phyloP scores from a whole-genome alignment of 495 filamentous ascomycete species.

The Penicillium herquei region DNA sequence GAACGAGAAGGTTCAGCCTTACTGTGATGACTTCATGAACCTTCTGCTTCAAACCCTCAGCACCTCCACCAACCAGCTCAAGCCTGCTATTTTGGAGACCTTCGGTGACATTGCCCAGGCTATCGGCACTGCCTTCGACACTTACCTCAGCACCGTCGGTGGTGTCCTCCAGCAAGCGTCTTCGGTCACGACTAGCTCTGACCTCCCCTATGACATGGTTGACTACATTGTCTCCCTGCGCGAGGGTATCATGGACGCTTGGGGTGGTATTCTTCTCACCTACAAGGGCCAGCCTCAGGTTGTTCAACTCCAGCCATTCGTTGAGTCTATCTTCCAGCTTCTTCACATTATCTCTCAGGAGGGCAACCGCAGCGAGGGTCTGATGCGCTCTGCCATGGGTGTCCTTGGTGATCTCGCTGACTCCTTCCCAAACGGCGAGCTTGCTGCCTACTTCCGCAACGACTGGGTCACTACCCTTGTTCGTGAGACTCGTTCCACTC shows the following conservation, averaged over 20 bases:
- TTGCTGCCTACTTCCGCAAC: constrained; percentile 75
- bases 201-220: constrained; percentile 82
- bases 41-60: constrained; percentile 84
- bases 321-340: constrained; percentile 86
- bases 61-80: constrained; percentile 86
- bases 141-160: constrained; percentile 86
- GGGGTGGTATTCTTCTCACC: constrained; percentile 91
- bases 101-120: constrained; percentile 98
- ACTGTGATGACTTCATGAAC: constrained; percentile 97
- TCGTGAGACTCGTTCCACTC: constrained; percentile 80
- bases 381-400: constrained; percentile 92
- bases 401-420: constrained; percentile 89
- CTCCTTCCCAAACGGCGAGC: constrained; percentile 87
- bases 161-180: constrained; percentile 93
- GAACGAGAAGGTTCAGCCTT: constrained; percentile 85
- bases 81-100: constrained; percentile 95
- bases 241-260: constrained; percentile 98
- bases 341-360: constrained; percentile 80
- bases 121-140: constrained; percentile 88
- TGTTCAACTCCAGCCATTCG: constrained; percentile 66
- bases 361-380: constrained; percentile 80
- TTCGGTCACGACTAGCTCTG: constrained; percentile 65
- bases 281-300: constrained; percentile 70
- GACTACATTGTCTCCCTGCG: constrained; percentile 93
- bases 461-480: constrained; percentile 88